Percentiles rank a stretch among this genome's conserved stretches.
Conservation (phyloP, 2,329 filamentous ascomycete species). For the Colletotrichum cordylinicola region DNA sequence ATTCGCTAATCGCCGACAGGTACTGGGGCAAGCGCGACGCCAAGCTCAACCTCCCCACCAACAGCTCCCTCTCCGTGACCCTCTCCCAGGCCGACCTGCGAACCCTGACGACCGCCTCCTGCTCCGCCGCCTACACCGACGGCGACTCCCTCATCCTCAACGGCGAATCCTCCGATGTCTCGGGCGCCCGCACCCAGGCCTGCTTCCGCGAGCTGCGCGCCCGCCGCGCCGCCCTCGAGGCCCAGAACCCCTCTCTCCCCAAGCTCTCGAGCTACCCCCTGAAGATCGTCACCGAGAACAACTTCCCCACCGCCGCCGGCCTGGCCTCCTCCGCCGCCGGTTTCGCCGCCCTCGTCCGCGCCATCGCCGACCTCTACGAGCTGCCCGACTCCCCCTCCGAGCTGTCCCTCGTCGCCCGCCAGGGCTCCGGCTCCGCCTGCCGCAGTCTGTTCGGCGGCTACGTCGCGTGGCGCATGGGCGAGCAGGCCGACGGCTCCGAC, state of each 20-base stretch:
- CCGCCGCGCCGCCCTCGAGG: slow-evolving; percentile 79
- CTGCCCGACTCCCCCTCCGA: slow-evolving; percentile 82
- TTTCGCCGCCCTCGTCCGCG: slow-evolving; percentile 76
- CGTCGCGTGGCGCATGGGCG: slow-evolving; percentile 90
- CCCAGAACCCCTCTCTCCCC: slow-evolving; percentile 74
- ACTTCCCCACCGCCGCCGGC: slow-evolving; percentile 97
- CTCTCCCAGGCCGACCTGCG: slow-evolving; percentile 93
- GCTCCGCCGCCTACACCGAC: slow-evolving; percentile 73
- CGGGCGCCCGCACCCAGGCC: slow-evolving; percentile 88
- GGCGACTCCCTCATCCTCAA: slow-evolving; percentile 84
- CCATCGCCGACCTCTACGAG: slow-evolving; percentile 90
- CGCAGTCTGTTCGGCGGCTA: slow-evolving; percentile 93
- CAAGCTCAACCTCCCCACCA: slow-evolving; percentile 94
- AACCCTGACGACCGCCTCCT: slow-evolving; percentile 94
- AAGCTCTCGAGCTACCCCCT: slow-evolving; percentile 80
- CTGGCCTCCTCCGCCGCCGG: slow-evolving; percentile 76
- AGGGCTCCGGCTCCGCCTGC: slow-evolving; percentile 95
- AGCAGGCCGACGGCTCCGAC: slow-evolving; percentile 79
- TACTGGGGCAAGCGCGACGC: slow-evolving; percentile 98
- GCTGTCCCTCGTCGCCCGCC: slow-evolving; percentile 86
- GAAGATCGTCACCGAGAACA: slow-evolving; percentile 93
- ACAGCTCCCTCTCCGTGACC: slow-evolving; percentile 96
- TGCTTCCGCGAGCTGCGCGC: slow-evolving; percentile 87
- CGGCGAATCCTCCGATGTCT: slow-evolving; percentile 80
- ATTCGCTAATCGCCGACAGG: slow-evolving; percentile 30